Evolutionary conservation across 1,284 basidiomycete species (phyloP), one percentile per base, ranked within the genome.

Genomic region (Ceratobasidium sp.): DNA sequence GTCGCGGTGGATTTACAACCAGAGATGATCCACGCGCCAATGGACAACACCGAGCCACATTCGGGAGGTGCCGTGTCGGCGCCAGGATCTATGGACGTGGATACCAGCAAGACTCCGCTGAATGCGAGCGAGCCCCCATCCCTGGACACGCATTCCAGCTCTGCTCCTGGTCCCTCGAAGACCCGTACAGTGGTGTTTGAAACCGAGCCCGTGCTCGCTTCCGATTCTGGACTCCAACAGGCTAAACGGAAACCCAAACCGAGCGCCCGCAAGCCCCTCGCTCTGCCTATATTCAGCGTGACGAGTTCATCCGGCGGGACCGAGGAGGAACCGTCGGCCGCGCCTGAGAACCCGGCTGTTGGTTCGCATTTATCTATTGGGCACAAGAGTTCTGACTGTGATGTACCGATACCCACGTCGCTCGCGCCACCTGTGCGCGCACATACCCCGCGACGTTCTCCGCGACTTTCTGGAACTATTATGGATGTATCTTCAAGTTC

Each of bases 361-460:
- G 66, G 58, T 43, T 71, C 68, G 11, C 49, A 7, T 31, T 71
- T 54, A 48, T 71, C 56, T 66, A 54, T 54, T 49, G 49, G 16
- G 49, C n/a, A 48, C 46, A 46, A 31, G 41, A 49, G 16, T 41
- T 37, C 54, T 3, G 43, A 7, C n/a, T 71, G 41, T 71, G 56
- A 71, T 61, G 22, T 61, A 59, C 48, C 43, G 53, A 71, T 71
- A 71, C 68, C 68, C 66, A n/a, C 53, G 39, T 69, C 66, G 24
- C 53, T 53, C 56, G 54, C 56, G 68, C 56, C 56, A 14, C 37
- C 56, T 61, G 43, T 27, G 39, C 54, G 41, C 37, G 19, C 68
- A 51, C 54, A 71, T 71, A 71, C 68, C 68, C 68, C 68, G 14
- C 68, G 68, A 61, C 68, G 68, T 41, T 71, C 68, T 34, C 48